phyloP scores from a whole-genome alignment of 192 early-diverging fungal species.

The Coemansia biformis region DNA sequence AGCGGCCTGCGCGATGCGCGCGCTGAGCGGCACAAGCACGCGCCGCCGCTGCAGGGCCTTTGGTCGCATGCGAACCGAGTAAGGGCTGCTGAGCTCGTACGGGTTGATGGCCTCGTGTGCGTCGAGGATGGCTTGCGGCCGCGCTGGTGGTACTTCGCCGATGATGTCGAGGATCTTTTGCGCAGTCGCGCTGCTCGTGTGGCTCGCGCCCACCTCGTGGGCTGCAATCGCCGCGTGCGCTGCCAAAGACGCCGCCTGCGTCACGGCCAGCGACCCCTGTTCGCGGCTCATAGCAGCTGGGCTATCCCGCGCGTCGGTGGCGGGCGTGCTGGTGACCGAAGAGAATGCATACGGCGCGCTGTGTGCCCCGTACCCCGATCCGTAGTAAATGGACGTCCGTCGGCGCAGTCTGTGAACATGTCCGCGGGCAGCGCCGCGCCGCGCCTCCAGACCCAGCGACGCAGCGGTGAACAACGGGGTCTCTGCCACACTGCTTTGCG shows the following conservation, averaged over 20 bases:
- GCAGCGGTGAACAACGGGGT: constrained; percentile 28
- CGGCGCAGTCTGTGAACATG: constrained; percentile 2
- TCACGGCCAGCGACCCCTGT: neutral
- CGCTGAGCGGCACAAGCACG: constrained; percentile 31
- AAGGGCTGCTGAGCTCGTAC: constrained; percentile 39
- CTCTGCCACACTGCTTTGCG: neutral
- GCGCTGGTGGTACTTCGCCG: constrained; percentile 30
- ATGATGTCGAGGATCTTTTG: constrained; percentile 45
- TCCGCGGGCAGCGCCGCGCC: constrained; percentile 18
- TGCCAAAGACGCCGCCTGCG: neutral
- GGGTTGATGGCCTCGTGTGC: constrained; percentile 21
- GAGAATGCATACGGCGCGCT: constrained; percentile 30
- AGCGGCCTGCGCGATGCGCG: constrained; percentile 19
- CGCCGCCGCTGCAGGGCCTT: constrained; percentile 26
- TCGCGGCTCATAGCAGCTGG: too few species aligned
- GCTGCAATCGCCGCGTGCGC: neutral
- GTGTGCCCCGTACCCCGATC: constrained; percentile 32
- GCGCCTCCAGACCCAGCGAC: constrained; percentile 30
- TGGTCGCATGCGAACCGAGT: constrained; percentile 27
- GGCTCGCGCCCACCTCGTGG: neutral
- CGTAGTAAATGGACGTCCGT: constrained; percentile 30
- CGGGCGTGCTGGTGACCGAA: constrained; percentile 7
- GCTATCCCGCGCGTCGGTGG: neutral
- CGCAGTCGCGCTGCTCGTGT: constrained; percentile 39
- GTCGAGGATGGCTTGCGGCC: constrained; percentile 16